These are phyloP conservation scores for Hypoxylon fuscum DNA, from an alignment of 495 filamentous ascomycete species.

Conservation along the genomic window DNA sequence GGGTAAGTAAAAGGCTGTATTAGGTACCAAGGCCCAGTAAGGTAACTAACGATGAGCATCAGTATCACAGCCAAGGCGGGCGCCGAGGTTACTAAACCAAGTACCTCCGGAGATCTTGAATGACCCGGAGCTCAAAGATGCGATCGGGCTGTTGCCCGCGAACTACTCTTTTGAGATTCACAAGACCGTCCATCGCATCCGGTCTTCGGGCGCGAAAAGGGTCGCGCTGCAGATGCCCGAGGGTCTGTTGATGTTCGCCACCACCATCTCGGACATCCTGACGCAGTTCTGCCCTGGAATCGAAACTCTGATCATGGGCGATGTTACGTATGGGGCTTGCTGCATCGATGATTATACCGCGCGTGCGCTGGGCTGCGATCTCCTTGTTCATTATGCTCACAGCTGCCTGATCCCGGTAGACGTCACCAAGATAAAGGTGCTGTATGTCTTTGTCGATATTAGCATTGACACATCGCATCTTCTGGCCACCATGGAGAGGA, in stretches of 20 bases:
- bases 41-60: slow-evolving; percentile 10
- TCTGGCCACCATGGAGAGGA: slow-evolving; percentile 84
- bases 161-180: slow-evolving; percentile 99
- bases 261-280: slow-evolving; percentile 97
- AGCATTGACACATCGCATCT: slow-evolving; percentile 91
- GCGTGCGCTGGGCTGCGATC: slow-evolving; percentile 89
- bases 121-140: slow-evolving; percentile 87
- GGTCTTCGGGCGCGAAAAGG: slow-evolving; percentile 74
- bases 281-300: slow-evolving; percentile 91
- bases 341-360: slow-evolving; percentile 99
- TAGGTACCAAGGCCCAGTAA: slow-evolving; percentile 13
- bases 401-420: slow-evolving; percentile 95
- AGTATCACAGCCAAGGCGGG: slow-evolving; percentile 69
- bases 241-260: slow-evolving; percentile 93
- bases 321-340: slow-evolving; percentile 98
- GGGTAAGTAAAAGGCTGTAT: slow-evolving; percentile 48
- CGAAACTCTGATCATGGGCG: slow-evolving; percentile 97
- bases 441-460: slow-evolving; percentile 99
- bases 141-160: slow-evolving; percentile 83
- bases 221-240: slow-evolving; percentile 97
- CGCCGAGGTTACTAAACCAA: slow-evolving; percentile 82
- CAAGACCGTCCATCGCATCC: slow-evolving; percentile 96
- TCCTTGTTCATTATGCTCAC: slow-evolving; percentile 97
- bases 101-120: slow-evolving; percentile 87
- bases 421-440: slow-evolving; percentile 91